Base-by-base conservation (phyloP, 306 rosid genomes). In the Prinsepia uniflora region DNA sequence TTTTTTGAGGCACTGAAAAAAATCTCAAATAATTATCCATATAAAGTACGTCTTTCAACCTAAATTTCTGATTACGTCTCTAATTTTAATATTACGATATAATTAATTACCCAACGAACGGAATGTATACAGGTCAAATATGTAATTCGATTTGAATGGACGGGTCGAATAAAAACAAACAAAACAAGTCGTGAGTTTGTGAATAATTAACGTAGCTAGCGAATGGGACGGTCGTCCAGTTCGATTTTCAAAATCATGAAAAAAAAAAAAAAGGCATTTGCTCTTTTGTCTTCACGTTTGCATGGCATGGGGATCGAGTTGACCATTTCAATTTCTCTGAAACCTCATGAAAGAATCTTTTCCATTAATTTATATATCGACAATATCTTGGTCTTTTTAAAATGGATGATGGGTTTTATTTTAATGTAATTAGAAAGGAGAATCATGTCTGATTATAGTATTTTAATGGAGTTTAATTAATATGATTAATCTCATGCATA, bases 211-310 rank as follows among this genome's bases (percentile, higher is more conserved):
- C 36, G 36, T 30, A 30, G 36, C 36, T 30, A 30, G 10, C 42
- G 24, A 58, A 58, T 30, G 41, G 65, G 22, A 60, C 45, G 45
- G 45, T 60, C 15, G 65, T 39, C 12, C 45, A 1, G 5, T 15
- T 13, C 24, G 7, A 61, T 39, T 61, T 61, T 61, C 46, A 61
- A 61, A 14, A 7, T 4, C 34, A 58, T 14, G 63, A 58, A 58
- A 55, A 24, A 3, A 2, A 55, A 17, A 65, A 11, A 12, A 44
- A 65, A 46, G 12, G 47, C 18, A 67, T 50, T 49, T 36, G 72
- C 60, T 48, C 72, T 36, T n/a, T 67, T 67, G 60, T 49, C 60
- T 36, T 49, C 60, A 49, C 30, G 72, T 67, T 36, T 50, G 61
- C 46, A 50, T 66, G 24, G 14, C 36, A 20, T 58, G 63, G 72